Evolutionary conservation across 2,329 filamentous ascomycete species (phyloP), one percentile per base, ranked within the genome.

Genomic region (Anisogramma anomala): DNA sequence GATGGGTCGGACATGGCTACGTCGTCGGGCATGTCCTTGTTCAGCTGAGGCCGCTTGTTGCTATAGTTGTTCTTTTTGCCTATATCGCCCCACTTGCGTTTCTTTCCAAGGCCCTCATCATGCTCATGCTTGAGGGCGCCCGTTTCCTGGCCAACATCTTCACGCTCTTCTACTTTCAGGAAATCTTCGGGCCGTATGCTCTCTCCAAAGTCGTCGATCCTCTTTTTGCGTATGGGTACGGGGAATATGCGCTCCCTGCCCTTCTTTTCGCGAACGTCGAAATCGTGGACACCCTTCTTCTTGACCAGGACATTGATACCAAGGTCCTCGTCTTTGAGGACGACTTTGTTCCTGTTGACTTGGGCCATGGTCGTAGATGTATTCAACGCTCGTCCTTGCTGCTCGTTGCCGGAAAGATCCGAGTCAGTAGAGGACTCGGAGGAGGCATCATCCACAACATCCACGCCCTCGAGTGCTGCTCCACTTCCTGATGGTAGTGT

Each of bases 121-220:
- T 64, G 62, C 20, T 69, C 67, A 10, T 60, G 61, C 44, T 71
- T 69, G 11, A 66, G 67, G 13, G 62, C 53, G 25, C 71, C 67
- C 42, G 75, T 65, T 36, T 80, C 77, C 38, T 80, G 74, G 10
- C 74, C 76, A 30, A 84, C 81, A 19, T 77, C 73, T 43, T 94
- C 86, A 43, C 86, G 79, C 61, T 96, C 91, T 56, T 98, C 91
- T 0, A 88, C 89, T 43, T 88, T 77, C 1, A 95, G 71, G 56
- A 89, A 98, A 49, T 98, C 91, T 58, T 96, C 91, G 0, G 89
- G 84, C 40, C 87, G 78, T 51, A 98, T 95, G 13, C 93, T 65
- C 49, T 98, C 91, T 44, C 91, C 91, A 61, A 91, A 98, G 49
- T 95, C 89, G 55, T 41, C 91, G 22, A 73, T 77, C 37, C 86